A percentile compares a stretch with the other conserved stretches of the same genome.
phyloP scores from a whole-genome alignment of 352 stramenopile species.

The Phytophthora niederhauseri region DNA sequence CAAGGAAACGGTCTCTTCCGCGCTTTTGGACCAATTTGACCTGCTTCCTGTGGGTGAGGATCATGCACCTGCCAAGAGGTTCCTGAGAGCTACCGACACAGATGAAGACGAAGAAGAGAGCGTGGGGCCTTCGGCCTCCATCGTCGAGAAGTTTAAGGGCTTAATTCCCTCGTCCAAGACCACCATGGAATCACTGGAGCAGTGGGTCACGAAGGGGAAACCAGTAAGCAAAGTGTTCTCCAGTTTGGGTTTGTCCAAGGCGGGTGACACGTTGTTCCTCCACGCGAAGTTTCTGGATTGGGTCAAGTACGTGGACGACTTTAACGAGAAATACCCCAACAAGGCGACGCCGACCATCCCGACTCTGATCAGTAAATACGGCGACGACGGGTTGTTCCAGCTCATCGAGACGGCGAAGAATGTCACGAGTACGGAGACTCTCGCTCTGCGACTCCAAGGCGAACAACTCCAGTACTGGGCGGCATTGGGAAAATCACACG shows the following conservation, averaged over 20 bases:
- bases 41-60: not conserved
- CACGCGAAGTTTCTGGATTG: not conserved
- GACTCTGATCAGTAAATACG: not conserved
- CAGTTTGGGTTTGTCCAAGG: not conserved
- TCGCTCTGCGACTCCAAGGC: not conserved
- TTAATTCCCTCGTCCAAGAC: not conserved
- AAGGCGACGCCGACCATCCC: not conserved
- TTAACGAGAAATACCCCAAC: not conserved
- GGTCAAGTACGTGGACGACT: slow-evolving; percentile 8
- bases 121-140: not conserved
- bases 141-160: not conserved
- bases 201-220: not conserved
- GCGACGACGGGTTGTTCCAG: not conserved
- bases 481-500: not conserved
- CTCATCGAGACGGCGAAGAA: not conserved
- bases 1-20: not conserved
- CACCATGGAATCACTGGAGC: not conserved
- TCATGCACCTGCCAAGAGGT: not conserved
- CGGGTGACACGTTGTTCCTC: not conserved
- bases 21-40: not conserved
- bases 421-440: not conserved
- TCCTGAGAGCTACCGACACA: not conserved
- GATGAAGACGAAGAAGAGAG: not conserved
- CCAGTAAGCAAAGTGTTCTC: not conserved
- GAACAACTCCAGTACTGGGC: not conserved